Evolutionary conservation across 148 eudicot genomes (phyloP).

Genomic region (Amaranthus cruentus): DNA sequence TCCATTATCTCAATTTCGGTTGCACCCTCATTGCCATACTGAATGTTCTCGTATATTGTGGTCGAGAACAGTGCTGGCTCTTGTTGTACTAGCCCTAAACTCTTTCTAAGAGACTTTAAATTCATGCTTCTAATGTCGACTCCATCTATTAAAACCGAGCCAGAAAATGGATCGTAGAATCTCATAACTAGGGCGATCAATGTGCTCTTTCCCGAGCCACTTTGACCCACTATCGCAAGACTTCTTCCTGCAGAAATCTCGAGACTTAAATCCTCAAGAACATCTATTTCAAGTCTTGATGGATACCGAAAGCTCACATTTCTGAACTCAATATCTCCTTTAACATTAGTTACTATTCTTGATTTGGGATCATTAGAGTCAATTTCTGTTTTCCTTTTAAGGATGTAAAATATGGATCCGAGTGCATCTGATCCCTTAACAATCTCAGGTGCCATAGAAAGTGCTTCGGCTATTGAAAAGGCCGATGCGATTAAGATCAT

Average conservation of each 20-base stretch:
- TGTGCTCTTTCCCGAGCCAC: slow-evolving; percentile 66
- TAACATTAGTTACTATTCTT: slow-evolving; percentile 24
- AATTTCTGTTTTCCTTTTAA: slow-evolving; percentile 42
- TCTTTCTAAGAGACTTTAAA: slow-evolving; percentile 42
- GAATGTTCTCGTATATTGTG: slow-evolving; percentile 49
- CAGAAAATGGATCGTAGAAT: slow-evolving; percentile 53
- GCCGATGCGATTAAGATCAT: slow-evolving; percentile 64
- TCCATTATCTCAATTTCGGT: slow-evolving; percentile 46
- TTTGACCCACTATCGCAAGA: slow-evolving; percentile 56
- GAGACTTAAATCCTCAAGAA: slow-evolving; percentile 39
- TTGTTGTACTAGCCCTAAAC: slow-evolving; percentile 54
- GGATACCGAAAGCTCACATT: slow-evolving; percentile 50
- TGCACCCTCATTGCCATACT: slow-evolving; percentile 44
- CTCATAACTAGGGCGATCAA: slow-evolving; percentile 41
- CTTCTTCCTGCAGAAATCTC: slow-evolving; percentile 37
- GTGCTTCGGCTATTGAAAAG: slow-evolving; percentile 58
- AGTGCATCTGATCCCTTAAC: slow-evolving; percentile 62
- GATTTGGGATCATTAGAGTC: slow-evolving; percentile 34
- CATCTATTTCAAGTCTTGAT: slow-evolving; percentile 35
- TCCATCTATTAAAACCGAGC: slow-evolving; percentile 42
- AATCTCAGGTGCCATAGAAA: slow-evolving; percentile 57
- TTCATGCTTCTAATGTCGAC: slow-evolving; percentile 36
- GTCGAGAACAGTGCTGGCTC: slow-evolving; percentile 60
- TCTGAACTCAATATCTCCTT: slow-evolving; percentile 44
- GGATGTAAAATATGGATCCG: slow-evolving; percentile 46